Base-by-base conservation (phyloP, 2,329 filamentous ascomycete genomes). In the Paracoccidioides lutzii region DNA sequence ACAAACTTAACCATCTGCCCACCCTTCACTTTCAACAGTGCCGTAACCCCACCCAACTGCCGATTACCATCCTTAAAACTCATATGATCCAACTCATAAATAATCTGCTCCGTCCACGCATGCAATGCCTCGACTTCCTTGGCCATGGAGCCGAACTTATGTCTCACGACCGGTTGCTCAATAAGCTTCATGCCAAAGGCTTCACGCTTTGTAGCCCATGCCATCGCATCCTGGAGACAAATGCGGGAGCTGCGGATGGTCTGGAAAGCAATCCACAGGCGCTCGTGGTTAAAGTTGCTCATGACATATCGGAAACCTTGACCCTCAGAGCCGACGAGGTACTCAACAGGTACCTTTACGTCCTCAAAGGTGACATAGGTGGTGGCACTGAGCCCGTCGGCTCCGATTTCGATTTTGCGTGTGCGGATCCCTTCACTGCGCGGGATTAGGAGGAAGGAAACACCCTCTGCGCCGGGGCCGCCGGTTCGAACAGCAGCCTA, bases 201-300 rank as follows among this genome's bases (percentile, higher is more conserved):
- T 32, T 90, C 77, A 52, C 88, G 83, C 73, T 95, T 90, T 74
- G 93, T 88, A 37, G 83, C 78, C 89, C 90, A 95, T 69, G 93
- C 93, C 60, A 94, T 74, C 64, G 83, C 91, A 67, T 94, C 88
- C 69, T 94, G 88, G 10, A 88, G 83, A 12, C 91, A 80, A 1
- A 79, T 78, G 59, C 87, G 80, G 54, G 78, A 81, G 70, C 79
- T 77, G 52, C 86, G 82, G 58, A 84, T 77, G 3, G 83, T 81
- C 52, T 74, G 81, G 61, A 81, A 83, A 56, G 77, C 76, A 85
- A 90, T 88, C 72, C 80, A 84, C 78, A 85, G 89, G 37, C 87
- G 80, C 74, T 90, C 87, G 72, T 93, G 87, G 76, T 93, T 93
- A 75, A 94, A 94, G 74, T 94, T 94, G 72, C 80, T 82, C 66